A percentile compares a stretch with the other conserved stretches of the same genome.
Evolutionary conservation across 2,329 filamentous ascomycete genomes (phyloP).

Genomic region (Paecilomyces variotii): DNA sequence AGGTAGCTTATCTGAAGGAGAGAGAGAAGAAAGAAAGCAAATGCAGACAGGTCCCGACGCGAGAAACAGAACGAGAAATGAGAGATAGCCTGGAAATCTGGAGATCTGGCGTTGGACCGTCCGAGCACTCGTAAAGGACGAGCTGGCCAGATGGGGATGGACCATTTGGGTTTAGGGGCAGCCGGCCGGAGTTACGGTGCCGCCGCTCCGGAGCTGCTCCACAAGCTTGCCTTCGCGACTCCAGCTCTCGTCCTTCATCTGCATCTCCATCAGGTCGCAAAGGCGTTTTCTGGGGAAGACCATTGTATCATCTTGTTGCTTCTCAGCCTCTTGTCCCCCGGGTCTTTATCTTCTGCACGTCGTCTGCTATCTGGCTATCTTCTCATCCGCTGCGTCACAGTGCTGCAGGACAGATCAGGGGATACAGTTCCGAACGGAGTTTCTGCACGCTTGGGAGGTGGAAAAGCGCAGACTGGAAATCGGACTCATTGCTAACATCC

Average conservation of each 20-base stretch:
- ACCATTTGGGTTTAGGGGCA: background rate
- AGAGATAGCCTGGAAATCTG: background rate
- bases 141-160: constrained; percentile 10
- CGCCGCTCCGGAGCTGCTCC: constrained; percentile 12
- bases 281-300: constrained; percentile 1
- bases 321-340: background rate
- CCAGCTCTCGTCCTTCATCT: constrained; percentile 10
- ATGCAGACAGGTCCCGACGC: background rate
- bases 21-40: background rate
- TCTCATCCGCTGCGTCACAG: background rate
- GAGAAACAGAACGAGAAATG: background rate
- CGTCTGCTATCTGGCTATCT: background rate
- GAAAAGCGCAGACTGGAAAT: constrained; percentile 5
- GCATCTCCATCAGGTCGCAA: constrained; percentile 6
- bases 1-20: background rate
- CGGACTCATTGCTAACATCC: constrained; percentile 7
- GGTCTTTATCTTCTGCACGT: background rate
- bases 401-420: constrained; percentile 7
- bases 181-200: constrained; percentile 13
- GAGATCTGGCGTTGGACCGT: background rate
- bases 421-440: constrained; percentile 7
- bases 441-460: constrained; percentile 9
- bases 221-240: constrained; percentile 9
- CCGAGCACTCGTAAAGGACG: constrained; percentile 1
- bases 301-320: constrained; percentile 1